Percentiles rank a stretch among this genome's conserved stretches.
These are phyloP conservation scores for Persicaria tinctoria DNA, from an alignment of 148 eudicot genomes.

Conservation along the genomic window DNA sequence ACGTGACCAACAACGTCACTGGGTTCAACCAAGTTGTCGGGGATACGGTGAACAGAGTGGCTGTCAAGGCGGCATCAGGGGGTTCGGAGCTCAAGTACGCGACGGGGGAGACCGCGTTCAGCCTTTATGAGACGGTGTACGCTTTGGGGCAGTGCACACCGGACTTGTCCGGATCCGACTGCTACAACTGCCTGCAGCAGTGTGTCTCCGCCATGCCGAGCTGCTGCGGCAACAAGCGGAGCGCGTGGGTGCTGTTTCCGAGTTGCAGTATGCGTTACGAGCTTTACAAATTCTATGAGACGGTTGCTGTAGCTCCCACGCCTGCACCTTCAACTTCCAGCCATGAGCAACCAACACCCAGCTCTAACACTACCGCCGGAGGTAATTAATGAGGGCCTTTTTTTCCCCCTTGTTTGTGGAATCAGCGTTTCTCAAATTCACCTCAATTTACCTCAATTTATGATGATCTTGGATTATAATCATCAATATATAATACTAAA, in stretches of 20 bases:
- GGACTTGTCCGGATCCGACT: conserved; percentile 32
- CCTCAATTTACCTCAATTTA: too few species aligned
- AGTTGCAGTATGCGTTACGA: conserved; percentile 36
- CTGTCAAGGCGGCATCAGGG: conserved; percentile 14
- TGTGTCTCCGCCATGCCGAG: conserved; percentile 17
- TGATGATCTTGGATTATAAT: too few species aligned
- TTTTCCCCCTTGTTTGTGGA: fast-evolving
- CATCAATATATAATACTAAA: too few species aligned
- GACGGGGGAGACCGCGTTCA: conserved; percentile 5
- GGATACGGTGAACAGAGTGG: neutral
- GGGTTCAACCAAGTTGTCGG: neutral
- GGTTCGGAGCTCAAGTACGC: conserved; percentile 18
- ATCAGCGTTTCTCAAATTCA: too few species aligned
- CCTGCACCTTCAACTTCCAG: neutral
- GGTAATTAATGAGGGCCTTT: neutral
- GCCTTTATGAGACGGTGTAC: conserved; percentile 6
- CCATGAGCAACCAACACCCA: conserved; percentile 7
- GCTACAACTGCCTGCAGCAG: conserved; percentile 24
- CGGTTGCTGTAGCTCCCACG: neutral
- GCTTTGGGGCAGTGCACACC: conserved; percentile 44
- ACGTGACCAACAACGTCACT: neutral
- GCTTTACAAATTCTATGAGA: conserved; percentile 14
- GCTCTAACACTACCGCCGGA: neutral
- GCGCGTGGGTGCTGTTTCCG: conserved; percentile 22
- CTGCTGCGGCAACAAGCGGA: conserved; percentile 13